Evolutionary conservation across 768 basidiomycete species (phyloP), one percentile per base, ranked within the genome.

Genomic region (Phaffia tasmanica): DNA sequence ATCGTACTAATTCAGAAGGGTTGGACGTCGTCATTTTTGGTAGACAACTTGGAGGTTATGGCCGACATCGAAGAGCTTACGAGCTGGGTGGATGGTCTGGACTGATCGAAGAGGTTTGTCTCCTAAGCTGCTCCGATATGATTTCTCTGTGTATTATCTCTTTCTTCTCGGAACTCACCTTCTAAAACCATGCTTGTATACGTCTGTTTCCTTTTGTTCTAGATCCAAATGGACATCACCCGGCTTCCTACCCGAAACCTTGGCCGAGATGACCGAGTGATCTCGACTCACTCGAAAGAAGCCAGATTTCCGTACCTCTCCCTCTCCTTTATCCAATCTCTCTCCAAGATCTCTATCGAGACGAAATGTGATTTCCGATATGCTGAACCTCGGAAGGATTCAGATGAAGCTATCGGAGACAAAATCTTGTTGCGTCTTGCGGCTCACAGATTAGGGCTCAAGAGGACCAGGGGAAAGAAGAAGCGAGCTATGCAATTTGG

Each of bases 401-500:
- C 35, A 42, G 61, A 32, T 27, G 54, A 16, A n/a, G 91, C 91
- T 0, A 66, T 84, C 6, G 95, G 95, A 1, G 95, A 98, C 74
- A 99, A 99, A 79, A 80, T 87, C 76, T 74, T 99, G 55, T 73
- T 98, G 62, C 79, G 94, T 63, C 74, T 87, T 32, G 84, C 86
- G 1, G 84, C 86, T 47, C 77, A 79, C 69, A 83, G 83, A 70
- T 72, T 91, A n/a, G 92, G 93, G 0, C 79, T 97, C 3, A 55
- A 5, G 6, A 23, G 25, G 25, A 89, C 91, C 0, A 65, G 83
- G 5, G 94, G 95, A 1, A 94, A 97, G 74, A 99, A 99, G 79
- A 81, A 86, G 76, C 76, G 88, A 67, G 95, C 95, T 18, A 95
- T 97, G 88, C 95, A 98, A 73, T 99, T 99, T 78, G 94, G 94